A percentile compares a stretch with the other conserved stretches of the same genome.
phyloP scores from a whole-genome alignment of 202 grass and related monocot species.

The Alloteropsis angusta region DNA sequence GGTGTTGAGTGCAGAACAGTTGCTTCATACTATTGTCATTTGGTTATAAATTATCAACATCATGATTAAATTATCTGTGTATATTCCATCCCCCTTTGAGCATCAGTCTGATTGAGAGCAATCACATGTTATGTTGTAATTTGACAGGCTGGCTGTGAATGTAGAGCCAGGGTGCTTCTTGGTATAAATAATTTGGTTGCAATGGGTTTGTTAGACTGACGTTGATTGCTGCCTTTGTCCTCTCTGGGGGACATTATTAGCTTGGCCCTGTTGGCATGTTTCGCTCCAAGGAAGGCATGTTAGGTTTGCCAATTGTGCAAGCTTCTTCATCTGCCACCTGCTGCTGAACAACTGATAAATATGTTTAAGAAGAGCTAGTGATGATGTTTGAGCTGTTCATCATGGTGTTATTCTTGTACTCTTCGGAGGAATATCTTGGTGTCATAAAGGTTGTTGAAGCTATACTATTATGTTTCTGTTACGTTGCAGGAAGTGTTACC shows the following conservation, averaged over 20 bases:
- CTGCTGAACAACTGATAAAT: constrained; percentile 20
- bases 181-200: constrained; percentile 14
- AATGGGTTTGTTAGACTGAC: constrained; percentile 30
- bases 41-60: constrained; percentile 41
- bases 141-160: constrained; percentile 18
- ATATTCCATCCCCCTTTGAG: constrained; percentile 28
- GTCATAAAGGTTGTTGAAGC: neutral
- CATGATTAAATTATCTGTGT: constrained; percentile 41
- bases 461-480: constrained; percentile 5
- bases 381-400: constrained; percentile 21
- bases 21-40: constrained; percentile 39
- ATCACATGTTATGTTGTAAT: constrained; percentile 29
- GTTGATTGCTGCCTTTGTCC: constrained; percentile 38
- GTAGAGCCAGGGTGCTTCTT: neutral
- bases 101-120: constrained; percentile 7
- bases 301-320: constrained; percentile 29
- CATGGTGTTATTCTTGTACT: constrained; percentile 20
- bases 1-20: constrained; percentile 37
- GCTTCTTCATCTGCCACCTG: constrained; percentile 36
- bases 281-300: constrained; percentile 19
- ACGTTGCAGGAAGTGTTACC: neutral
- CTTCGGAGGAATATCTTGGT: constrained; percentile 24
- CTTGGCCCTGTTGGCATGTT: constrained; percentile 21
- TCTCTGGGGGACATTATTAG: constrained; percentile 18
- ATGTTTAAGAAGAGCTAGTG: constrained; percentile 4